Conservation (phyloP, 73 alveolate species). For the Effrenium voratum region DNA sequence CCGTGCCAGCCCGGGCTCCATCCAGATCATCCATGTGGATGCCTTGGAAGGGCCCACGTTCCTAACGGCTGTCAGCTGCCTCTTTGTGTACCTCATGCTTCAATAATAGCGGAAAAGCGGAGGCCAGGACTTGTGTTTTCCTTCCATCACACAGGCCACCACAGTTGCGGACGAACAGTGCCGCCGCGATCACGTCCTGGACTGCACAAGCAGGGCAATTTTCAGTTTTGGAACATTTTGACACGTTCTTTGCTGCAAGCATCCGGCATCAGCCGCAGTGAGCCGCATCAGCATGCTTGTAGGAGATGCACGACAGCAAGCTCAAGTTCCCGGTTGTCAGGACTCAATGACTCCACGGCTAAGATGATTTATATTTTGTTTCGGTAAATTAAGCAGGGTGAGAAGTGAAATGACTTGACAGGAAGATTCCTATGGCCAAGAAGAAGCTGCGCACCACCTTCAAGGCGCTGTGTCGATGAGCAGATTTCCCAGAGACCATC, state of each 20-base stretch:
- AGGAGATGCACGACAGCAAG: slow-evolving; percentile 84
- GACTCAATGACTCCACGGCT: background rate
- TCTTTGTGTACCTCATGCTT: background rate
- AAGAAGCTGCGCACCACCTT: slow-evolving; percentile 94
- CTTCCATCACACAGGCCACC: slow-evolving; percentile 17
- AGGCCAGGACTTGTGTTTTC: background rate
- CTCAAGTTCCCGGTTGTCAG: slow-evolving; percentile 91
- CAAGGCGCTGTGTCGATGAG: no score
- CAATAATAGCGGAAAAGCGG: no score
- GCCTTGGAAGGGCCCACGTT: background rate
- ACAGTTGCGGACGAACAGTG: slow-evolving; percentile 89
- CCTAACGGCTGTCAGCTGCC: background rate
- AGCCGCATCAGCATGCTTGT: background rate
- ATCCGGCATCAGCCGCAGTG: background rate
- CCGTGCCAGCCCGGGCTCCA: slow-evolving; percentile 94
- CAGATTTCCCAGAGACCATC: no score
- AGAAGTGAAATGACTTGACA: background rate
- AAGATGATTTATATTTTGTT: background rate
- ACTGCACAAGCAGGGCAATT: no score
- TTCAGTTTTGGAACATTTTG: no score
- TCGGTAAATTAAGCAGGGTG: background rate
- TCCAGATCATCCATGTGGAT: slow-evolving; percentile 65
- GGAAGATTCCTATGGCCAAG: slow-evolving; percentile 66
- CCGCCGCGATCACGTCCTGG: slow-evolving; percentile 93
- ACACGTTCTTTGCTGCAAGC: no score